Evolutionary conservation across 306 rosid species (phyloP), one percentile per base, ranked within the genome.

Genomic region (apple (Malus domestica)): DNA sequence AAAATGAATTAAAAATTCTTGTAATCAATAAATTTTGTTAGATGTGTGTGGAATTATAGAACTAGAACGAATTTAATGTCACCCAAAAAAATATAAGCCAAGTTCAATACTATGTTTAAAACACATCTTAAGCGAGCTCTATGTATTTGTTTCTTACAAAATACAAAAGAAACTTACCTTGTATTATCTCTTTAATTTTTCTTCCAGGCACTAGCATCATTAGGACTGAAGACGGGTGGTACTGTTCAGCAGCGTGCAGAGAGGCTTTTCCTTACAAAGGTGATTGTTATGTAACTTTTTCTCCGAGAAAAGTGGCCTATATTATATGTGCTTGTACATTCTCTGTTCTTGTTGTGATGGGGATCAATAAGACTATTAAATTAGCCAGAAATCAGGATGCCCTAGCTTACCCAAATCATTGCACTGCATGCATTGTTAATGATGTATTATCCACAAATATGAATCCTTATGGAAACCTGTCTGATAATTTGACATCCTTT

Each of bases 191-290:
- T 64, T 58, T 55, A 54, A 63, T 60, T 69, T 25, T 27, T 64
- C 15, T 75, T 72, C 80, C 80, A 95, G 98, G 97, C 97, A 77
- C 78, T 95, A 76, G 85, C 88, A 66, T 91, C 86, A 10, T 70
- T 92, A 73, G 97, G 97, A 73, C 92, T 95, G 65, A 95, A 95
- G 86, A 83, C 85, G 4, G 98, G 98, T 38, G 98, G 98, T 61
- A 95, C 97, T 30, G 76, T 90, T 76, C 96, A 90, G 87, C 98
- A 95, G 83, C 97, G 97, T 33, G 98, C 98, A 54, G 98, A 95
- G 88, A 90, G 97, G 84, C 96, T 95, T 75, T 90, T 92, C 86
- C 96, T 95, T 52, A 92, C 96, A 35, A 95, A 95, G 96, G 98
- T 95, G 23, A 70, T 49, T 54, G 1, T 76, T 32, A 12, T 4